Evolutionary conservation across 805 yeast species (phyloP).

Genomic region (Jamesozyma jinghongensis): DNA sequence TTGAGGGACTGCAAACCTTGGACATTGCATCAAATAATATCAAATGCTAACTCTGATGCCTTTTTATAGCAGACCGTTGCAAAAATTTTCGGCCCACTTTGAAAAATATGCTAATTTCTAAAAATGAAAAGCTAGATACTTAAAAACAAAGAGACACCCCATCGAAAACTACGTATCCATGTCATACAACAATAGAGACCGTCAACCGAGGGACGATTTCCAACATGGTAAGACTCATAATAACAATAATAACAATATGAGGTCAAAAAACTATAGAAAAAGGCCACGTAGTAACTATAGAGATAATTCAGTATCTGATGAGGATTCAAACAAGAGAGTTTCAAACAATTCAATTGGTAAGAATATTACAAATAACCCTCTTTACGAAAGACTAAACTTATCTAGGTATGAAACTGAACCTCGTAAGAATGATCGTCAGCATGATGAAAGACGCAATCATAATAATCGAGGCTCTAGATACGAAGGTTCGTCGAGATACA

Average conservation of each 20-base stretch:
- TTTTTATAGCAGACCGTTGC: no score
- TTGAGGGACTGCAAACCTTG: no score
- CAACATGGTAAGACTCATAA: neutral
- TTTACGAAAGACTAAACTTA: neutral
- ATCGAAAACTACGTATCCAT: no score
- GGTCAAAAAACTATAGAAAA: neutral
- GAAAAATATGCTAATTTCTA: no score
- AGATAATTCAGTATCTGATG: neutral
- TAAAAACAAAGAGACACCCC: no score
- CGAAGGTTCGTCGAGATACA: neutral
- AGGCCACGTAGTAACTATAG: neutral
- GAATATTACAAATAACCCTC: neutral
- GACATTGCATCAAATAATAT: no score
- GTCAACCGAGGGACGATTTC: no score
- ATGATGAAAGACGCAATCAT: neutral
- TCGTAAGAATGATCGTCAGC: neutral
- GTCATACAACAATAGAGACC: no score
- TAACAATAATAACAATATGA: neutral
- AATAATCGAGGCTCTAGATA: neutral
- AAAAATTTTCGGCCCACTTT: no score
- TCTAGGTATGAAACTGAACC: neutral
- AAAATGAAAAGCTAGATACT: no score
- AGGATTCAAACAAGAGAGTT: conserved; percentile 1
- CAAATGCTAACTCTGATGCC: no score
- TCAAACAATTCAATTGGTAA: conserved; percentile 1